Evolutionary conservation across 345 rosid species (phyloP), one percentile per base, ranked within the genome.

Genomic region (Bruguiera sexangula): DNA sequence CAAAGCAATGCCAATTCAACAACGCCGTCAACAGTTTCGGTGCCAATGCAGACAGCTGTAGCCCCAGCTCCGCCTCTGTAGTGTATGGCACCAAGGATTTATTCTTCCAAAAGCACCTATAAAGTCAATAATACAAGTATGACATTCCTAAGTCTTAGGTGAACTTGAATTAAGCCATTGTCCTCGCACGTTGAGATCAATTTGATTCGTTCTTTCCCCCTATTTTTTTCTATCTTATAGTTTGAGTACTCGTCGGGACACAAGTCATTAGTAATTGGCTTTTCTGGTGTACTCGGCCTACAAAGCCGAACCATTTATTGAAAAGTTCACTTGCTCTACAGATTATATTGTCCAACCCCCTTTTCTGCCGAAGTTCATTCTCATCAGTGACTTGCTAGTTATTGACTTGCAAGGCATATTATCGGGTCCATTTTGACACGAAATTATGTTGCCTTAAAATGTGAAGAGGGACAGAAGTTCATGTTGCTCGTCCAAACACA

Each of bases 11-110:
- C 84, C 86, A 24, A 65, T 84, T 67, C 84, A 15, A 60, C 80
- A 0, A 88, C 96, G 32, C 93, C 93, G 69, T 84, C 96, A 36
- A 88, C 96, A 32, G 67, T 82, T 31, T 84, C 91, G 20, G 82
- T 86, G 13, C 86, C 88, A 29, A 92, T 90, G 98, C 99, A 85
- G 81, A 92, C 85, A 10, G 86, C 83, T 8, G 58, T 79, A 60
- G 84, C 92, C 16, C 95, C 99, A 19, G 92, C 86, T 15, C 84
- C 84, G 11, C 67, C 72, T 39, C 48, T 37, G 11, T 8, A 10
- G 58, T 76, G 22, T 73, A 63, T 53, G 62, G 59, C 59, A 68
- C 73, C 13, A 73, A 79, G 98, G 96, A 37, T 89, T 84, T 66
- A 70, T 85, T 77, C 77, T 85, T 76, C 86, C 89, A 8, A 70